Evolutionary conservation across 345 rosid genomes (phyloP).

Genomic region (Diplotaxis tenuifolia): DNA sequence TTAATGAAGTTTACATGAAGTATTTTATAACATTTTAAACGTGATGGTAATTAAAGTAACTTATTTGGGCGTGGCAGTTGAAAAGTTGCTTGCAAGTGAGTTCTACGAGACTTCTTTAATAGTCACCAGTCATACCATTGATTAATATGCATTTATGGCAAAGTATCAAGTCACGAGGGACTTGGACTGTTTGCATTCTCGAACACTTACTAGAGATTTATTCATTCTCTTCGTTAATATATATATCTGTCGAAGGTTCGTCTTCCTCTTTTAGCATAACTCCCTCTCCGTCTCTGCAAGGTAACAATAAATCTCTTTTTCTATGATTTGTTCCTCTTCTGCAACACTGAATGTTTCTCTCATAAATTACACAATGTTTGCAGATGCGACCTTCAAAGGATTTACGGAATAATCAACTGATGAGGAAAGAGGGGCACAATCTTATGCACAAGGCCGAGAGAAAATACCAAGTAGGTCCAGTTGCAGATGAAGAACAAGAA

Average conservation of each 20-base stretch:
- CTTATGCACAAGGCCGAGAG: slow-evolving; percentile 91
- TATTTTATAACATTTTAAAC: too few species aligned
- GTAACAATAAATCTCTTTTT: too few species aligned
- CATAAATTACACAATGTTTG: slow-evolving; percentile 23
- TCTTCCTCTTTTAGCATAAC: not conserved
- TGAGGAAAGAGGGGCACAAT: slow-evolving; percentile 45
- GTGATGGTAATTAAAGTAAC: too few species aligned
- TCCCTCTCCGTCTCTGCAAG: not conserved
- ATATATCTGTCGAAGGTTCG: not conserved
- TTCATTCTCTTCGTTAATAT: not conserved
- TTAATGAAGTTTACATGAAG: too few species aligned
- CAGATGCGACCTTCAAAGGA: slow-evolving; percentile 67
- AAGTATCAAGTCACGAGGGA: not conserved
- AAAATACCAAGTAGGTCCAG: slow-evolving; percentile 81
- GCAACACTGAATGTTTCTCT: too few species aligned
- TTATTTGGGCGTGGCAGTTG: too few species aligned
- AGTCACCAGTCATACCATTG: not conserved
- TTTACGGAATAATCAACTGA: slow-evolving; percentile 44
- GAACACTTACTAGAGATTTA: not conserved
- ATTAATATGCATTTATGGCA: not conserved
- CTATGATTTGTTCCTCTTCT: not conserved
- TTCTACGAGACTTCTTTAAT: not conserved
- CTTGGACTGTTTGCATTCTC: not conserved
- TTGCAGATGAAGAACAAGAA: slow-evolving; percentile 68
- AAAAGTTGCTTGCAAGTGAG: too few species aligned